Base-by-base conservation (phyloP, 176 grass and related monocot genomes). In the Tillandsia fasciculata region DNA sequence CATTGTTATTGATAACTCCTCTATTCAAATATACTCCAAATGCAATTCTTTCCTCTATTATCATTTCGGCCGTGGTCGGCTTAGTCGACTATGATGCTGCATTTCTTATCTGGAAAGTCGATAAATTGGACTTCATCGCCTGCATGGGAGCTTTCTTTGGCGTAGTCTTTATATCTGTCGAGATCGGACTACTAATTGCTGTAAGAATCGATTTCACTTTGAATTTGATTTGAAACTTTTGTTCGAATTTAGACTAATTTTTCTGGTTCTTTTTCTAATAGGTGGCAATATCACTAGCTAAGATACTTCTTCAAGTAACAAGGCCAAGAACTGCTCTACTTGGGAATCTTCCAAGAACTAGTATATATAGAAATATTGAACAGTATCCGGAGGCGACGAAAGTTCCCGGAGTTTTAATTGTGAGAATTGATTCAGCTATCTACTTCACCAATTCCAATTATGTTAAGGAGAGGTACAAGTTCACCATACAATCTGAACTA, bases 361-460 rank as follows among this genome's bases (percentile, higher is more conserved):
- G 51, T 11, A 65, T 99, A 74, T 99, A 99, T 72, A 80, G 89
- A 74, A 97, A 97, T 69, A 85, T 80, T 0, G 76, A 87, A 59
- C 94, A 97, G 18, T 97, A 97, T 52, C 94, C 94, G 10, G 87
- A 93, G 50, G 94, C 89, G 79, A 93, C 54, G 50, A 91, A 81
- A 81, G 69, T 87, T 83, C 79, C 84, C 11, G 89, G 94, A 70
- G 80, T 90, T 57, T 56, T 99, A 50, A 81, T 87, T 64, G 84
- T 90, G 58, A 85, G 94, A 68, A 77, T 99, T 52, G 89, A 99
- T 82, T 99, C 94, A 71, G 84, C 94, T 59, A 87, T 99, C 57
- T 99, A 99, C 67, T 99, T 97, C 68, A 81, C 94, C 74, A 99
- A 99, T 66, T 99, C 94, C 9, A 99, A 93, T 53, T 99, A 99